Conservation (phyloP, 2,329 filamentous ascomycete genomes). For the Penicillium hordei region DNA sequence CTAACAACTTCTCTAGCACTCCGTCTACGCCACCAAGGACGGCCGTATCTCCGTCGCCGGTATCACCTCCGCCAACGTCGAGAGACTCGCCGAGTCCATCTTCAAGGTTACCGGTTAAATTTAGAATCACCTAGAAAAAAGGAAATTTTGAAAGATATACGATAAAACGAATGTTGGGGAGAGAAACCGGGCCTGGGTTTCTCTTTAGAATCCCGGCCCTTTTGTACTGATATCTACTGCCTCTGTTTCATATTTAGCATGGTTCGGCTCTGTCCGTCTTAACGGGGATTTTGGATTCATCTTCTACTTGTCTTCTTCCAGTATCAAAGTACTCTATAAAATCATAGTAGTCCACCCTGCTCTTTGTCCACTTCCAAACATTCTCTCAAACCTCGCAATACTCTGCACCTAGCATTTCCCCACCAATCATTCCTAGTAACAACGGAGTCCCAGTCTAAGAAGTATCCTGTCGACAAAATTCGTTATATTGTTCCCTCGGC, state of each 20-base stretch:
- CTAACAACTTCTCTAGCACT: slow-evolving; percentile 59
- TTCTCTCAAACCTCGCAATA: not conserved
- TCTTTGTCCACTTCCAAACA: not conserved
- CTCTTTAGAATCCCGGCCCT: slow-evolving; percentile 7
- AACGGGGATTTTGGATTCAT: slow-evolving; percentile 24
- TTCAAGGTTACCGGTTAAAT: slow-evolving; percentile 52
- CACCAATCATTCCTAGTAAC: too few relatives aligned
- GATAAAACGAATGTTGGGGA: slow-evolving; percentile 9
- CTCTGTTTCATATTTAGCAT: slow-evolving; percentile 30
- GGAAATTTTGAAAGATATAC: slow-evolving; percentile 3
- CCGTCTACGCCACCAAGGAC: slow-evolving; percentile 90
- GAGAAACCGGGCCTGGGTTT: slow-evolving; percentile 5
- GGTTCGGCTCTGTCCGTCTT: slow-evolving; percentile 24
- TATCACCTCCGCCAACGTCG: slow-evolving; percentile 52
- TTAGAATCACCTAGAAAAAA: not conserved
- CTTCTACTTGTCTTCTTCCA: not conserved
- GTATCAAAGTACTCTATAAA: not conserved
- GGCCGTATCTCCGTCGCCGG: slow-evolving; percentile 54
- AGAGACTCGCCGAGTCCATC: slow-evolving; percentile 52
- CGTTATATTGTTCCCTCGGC: too few relatives aligned
- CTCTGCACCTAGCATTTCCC: too few relatives aligned
- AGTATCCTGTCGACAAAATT: too few relatives aligned
- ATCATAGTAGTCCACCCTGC: not conserved
- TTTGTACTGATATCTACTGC: slow-evolving; percentile 31
- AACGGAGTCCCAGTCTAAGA: too few relatives aligned